Conservation (phyloP, 1,284 basidiomycete genomes). For the Cryptococcus amylolentus region DNA sequence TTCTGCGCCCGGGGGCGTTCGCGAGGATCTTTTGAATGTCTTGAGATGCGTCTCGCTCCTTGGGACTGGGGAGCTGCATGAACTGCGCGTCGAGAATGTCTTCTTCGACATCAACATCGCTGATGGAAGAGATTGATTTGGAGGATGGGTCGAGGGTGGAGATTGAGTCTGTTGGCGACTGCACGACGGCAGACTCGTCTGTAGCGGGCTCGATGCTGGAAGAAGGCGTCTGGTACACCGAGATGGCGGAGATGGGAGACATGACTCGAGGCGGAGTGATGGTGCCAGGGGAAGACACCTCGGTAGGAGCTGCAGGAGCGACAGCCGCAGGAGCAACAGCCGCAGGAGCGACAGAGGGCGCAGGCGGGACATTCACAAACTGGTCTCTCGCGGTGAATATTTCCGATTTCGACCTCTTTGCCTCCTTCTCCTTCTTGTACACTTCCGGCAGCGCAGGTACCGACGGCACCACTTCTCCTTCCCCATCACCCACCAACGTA, state of each 20-base stretch:
- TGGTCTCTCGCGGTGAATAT: not conserved
- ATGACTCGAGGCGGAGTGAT: not conserved
- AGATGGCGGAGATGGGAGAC: not conserved
- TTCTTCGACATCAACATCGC: constrained; percentile 8
- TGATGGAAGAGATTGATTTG: not conserved
- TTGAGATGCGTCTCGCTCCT: constrained; percentile 8
- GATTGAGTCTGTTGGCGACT: not conserved
- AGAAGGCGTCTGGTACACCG: not conserved
- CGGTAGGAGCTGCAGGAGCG: not conserved
- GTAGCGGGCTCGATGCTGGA: not conserved
- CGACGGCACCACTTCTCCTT: constrained; percentile 9
- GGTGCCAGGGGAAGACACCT: not conserved
- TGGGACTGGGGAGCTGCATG: constrained; percentile 15
- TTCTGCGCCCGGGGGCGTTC: constrained; percentile 5
- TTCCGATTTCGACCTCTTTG: constrained; percentile 7
- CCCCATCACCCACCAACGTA: constrained; percentile 3
- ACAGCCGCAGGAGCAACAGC: not conserved
- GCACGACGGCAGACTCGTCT: not conserved
- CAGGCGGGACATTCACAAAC: not conserved
- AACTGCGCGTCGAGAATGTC: constrained; percentile 20
- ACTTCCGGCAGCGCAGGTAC: constrained; percentile 28
- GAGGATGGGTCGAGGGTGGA: not conserved
- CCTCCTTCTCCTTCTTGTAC: constrained; percentile 16
- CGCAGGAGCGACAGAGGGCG: not conserved
- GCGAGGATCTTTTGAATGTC: constrained; percentile 13